Percentiles rank a stretch among this genome's conserved stretches.
Evolutionary conservation across 768 basidiomycete species (phyloP).

Genomic region (Galerina sulciceps): DNA sequence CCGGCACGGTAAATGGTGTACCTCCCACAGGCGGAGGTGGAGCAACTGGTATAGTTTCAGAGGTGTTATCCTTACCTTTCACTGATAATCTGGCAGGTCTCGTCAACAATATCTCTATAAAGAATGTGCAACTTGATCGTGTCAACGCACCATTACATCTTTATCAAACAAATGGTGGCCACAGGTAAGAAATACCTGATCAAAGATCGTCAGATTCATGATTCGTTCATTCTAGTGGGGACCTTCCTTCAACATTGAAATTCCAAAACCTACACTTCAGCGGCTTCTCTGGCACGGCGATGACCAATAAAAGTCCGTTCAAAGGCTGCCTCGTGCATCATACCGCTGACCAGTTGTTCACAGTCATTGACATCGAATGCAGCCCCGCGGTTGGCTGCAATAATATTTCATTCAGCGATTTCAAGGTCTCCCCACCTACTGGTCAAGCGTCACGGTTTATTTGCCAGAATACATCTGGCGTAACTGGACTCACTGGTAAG

Average conservation of each 20-base stretch:
- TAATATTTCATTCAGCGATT: slow-evolving; percentile 44
- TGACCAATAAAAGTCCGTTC: slow-evolving; percentile 40
- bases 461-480: slow-evolving; percentile 49
- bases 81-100: slow-evolving; percentile 32
- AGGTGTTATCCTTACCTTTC: not conserved
- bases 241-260: slow-evolving; percentile 49
- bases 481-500: slow-evolving; percentile 39
- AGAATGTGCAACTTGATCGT: slow-evolving; percentile 48
- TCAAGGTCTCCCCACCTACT: slow-evolving; percentile 40
- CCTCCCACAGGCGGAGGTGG: slow-evolving; percentile 64
- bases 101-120: slow-evolving; percentile 46
- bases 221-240: slow-evolving; percentile 38
- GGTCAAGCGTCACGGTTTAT: slow-evolving; percentile 41
- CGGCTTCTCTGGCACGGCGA: slow-evolving; percentile 51
- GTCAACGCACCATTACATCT: slow-evolving; percentile 51
- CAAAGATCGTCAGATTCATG: not conserved
- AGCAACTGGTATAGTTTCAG: slow-evolving; percentile 24
- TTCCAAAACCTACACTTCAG: slow-evolving; percentile 51
- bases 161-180: slow-evolving; percentile 55
- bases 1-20: slow-evolving; percentile 49
- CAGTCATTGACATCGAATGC: slow-evolving; percentile 57
- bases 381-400: slow-evolving; percentile 51
- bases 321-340: not conserved
- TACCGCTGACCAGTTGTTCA: not conserved
- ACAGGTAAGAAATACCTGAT: slow-evolving; percentile 34